A percentile compares a stretch with the other conserved stretches of the same genome.
These are phyloP conservation scores for Talaromyces marneffei DNA, from an alignment of 2,329 filamentous ascomycete genomes.

Conservation along the genomic window DNA sequence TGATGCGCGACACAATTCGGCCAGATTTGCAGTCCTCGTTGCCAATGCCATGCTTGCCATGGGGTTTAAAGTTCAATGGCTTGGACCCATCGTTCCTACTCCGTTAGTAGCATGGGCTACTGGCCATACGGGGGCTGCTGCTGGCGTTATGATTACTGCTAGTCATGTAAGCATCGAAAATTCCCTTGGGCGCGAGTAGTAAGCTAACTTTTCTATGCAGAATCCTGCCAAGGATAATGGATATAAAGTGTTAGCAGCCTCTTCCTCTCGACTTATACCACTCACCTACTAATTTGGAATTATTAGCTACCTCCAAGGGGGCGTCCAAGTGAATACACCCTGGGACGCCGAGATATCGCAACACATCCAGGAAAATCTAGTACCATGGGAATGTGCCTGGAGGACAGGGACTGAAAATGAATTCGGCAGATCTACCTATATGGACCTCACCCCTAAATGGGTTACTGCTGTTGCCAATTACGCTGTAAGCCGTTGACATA, in stretches of 20 bases:
- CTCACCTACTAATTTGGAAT: constrained; percentile 18
- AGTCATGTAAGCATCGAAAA: constrained; percentile 44
- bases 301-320: constrained; percentile 54
- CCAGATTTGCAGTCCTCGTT: constrained; percentile 55
- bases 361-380: constrained; percentile 51
- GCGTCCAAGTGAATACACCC: constrained; percentile 60
- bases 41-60: constrained; percentile 56
- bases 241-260: constrained; percentile 52
- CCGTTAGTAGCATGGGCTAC: constrained; percentile 60
- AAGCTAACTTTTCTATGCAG: background rate
- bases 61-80: constrained; percentile 56
- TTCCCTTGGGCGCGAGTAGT: background rate
- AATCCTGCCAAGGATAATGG: constrained; percentile 29
- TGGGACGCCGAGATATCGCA: constrained; percentile 54
- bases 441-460: constrained; percentile 26
- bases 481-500: background rate
- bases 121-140: constrained; percentile 47
- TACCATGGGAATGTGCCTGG: constrained; percentile 44
- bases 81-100: constrained; percentile 52
- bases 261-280: background rate
- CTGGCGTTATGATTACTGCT: constrained; percentile 61
- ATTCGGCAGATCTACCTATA: constrained; percentile 28
- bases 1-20: constrained; percentile 59
- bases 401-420: constrained; percentile 30
- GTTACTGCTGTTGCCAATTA: constrained; percentile 14